Conservation (phyloP, 257 asterid genomes). For the Fraxinus excelsior region DNA sequence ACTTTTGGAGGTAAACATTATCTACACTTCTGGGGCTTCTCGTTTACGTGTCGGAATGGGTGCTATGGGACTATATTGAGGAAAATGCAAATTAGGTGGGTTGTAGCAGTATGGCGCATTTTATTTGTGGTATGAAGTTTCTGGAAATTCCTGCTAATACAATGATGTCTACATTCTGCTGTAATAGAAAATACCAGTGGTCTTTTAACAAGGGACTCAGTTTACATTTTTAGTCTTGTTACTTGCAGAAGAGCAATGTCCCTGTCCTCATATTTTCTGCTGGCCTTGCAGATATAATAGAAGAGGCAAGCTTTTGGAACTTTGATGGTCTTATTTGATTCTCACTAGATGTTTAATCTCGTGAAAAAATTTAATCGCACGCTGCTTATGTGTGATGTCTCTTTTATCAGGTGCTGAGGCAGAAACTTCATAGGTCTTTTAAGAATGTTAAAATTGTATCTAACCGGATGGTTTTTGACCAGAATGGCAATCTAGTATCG, state of each 20-base stretch:
- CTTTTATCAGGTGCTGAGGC: slow-evolving; percentile 73
- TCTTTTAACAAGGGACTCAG: slow-evolving; percentile 16
- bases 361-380: background rate
- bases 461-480: slow-evolving; percentile 83
- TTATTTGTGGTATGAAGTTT: background rate
- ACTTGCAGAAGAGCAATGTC: slow-evolving; percentile 68
- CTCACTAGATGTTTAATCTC: background rate
- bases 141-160: background rate
- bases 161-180: background rate
- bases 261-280: slow-evolving; percentile 95
- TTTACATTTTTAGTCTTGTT: slow-evolving; percentile 19
- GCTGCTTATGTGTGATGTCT: slow-evolving; percentile 33
- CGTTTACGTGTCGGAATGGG: slow-evolving; percentile 22
- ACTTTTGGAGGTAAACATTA: slow-evolving; percentile 68
- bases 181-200: background rate
- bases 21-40: slow-evolving; percentile 15
- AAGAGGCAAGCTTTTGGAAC: slow-evolving; percentile 66
- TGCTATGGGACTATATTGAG: slow-evolving; percentile 15
- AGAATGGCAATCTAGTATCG: slow-evolving; percentile 64
- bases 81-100: slow-evolving; percentile 11
- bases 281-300: slow-evolving; percentile 93
- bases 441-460: slow-evolving; percentile 83
- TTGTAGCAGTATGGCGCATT: background rate
- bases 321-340: slow-evolving; percentile 23
- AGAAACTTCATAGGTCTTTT: slow-evolving; percentile 81